Conservation (phyloP, 225 moss, liverwort and hornwort species). For the Climacium dendroides region DNA sequence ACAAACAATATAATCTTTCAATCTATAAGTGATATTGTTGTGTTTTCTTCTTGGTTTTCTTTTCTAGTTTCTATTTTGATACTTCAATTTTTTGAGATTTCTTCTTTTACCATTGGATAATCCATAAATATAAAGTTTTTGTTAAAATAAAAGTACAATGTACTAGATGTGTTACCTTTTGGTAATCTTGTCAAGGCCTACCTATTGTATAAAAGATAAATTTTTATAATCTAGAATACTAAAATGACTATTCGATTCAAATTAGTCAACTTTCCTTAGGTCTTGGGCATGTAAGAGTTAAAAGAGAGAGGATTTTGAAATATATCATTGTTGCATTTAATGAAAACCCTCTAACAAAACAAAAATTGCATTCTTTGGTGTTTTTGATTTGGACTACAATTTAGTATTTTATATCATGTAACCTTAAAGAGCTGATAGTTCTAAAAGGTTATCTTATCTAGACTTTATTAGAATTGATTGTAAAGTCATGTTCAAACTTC, state of each 20-base stretch:
- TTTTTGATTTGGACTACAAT: neutral
- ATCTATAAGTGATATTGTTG: no score
- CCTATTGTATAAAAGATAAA: no score
- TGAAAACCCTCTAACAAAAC: neutral
- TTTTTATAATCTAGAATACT: neutral
- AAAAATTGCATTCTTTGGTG: no score
- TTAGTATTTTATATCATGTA: no score
- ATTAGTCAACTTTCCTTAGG: neutral
- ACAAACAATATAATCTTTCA: no score
- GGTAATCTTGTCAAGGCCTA: no score
- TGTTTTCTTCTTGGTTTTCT: no score
- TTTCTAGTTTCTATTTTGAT: neutral
- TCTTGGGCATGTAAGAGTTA: rapidly evolving
- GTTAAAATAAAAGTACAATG: neutral
- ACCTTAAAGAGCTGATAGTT: rapidly evolving
- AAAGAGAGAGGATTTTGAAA: neutral
- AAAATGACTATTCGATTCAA: neutral
- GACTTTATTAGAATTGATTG: neutral
- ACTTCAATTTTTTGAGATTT: neutral
- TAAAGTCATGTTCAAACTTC: neutral
- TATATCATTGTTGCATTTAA: neutral
- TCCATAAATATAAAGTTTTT: rapidly evolving
- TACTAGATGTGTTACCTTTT: no score
- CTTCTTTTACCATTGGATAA: rapidly evolving
- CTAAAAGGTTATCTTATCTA: no score